Conservation (phyloP, 768 basidiomycete genomes). For the Myochromella boudieri region DNA sequence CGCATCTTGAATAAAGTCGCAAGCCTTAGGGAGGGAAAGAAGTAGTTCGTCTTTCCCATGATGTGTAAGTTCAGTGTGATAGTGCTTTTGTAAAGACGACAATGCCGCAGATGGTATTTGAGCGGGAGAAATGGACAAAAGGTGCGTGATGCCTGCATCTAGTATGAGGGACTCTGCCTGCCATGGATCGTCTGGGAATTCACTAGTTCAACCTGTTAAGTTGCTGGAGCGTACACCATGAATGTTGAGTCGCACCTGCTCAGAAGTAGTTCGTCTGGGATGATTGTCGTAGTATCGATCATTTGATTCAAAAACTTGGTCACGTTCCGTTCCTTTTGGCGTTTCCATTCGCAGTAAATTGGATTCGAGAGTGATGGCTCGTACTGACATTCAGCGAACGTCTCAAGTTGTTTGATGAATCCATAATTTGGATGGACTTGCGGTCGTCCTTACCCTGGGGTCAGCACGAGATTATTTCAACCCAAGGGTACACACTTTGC, state of each 20-base stretch:
- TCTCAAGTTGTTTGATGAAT: slow-evolving; percentile 59
- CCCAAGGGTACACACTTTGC: slow-evolving; percentile 35
- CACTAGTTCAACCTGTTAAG: slow-evolving; percentile 30
- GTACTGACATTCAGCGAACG: slow-evolving; percentile 52
- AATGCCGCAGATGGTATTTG: slow-evolving; percentile 31
- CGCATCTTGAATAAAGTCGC: slow-evolving; percentile 44
- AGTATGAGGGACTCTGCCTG: slow-evolving; percentile 49
- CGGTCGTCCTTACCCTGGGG: slow-evolving; percentile 30
- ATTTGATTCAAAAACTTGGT: slow-evolving; percentile 51
- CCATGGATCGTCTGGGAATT: slow-evolving; percentile 54
- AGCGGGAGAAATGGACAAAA: slow-evolving; percentile 57
- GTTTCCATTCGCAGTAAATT: slow-evolving; percentile 59
- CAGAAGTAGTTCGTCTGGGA: slow-evolving; percentile 49
- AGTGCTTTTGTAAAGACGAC: slow-evolving; percentile 34
- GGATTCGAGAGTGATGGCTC: slow-evolving; percentile 38
- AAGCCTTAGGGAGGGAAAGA: slow-evolving; percentile 44
- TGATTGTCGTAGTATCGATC: slow-evolving; percentile 49
- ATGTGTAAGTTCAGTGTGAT: slow-evolving; percentile 41
- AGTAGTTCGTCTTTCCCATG: slow-evolving; percentile 40
- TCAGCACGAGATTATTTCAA: slow-evolving; percentile 10
- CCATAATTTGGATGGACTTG: slow-evolving; percentile 48
- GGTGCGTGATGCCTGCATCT: slow-evolving; percentile 52
- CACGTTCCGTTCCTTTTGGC: slow-evolving; percentile 51
- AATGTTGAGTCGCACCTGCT: slow-evolving; percentile 39
- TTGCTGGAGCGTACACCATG: neutral